Percentiles rank a stretch among this genome's conserved stretches.
Conservation (phyloP, 2,329 filamentous ascomycete species). For the Penicillium griseofulvum region DNA sequence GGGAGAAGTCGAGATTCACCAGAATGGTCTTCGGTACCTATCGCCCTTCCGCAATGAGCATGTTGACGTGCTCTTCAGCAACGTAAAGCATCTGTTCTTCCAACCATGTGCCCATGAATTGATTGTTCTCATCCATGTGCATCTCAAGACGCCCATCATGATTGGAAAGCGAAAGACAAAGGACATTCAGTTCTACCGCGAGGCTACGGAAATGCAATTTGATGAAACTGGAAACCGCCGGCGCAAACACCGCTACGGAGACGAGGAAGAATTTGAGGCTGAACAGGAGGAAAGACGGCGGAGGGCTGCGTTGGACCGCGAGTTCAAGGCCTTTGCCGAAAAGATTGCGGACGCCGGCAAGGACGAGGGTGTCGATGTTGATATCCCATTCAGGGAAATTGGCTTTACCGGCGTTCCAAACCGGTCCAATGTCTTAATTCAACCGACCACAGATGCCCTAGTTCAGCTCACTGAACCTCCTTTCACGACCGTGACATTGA, state of each 20-base stretch:
- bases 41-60: constrained; percentile 76
- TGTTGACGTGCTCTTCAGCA: constrained; percentile 94
- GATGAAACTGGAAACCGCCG: constrained; percentile 98
- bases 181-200: constrained; percentile 96
- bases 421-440: constrained; percentile 90
- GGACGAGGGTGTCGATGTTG: constrained; percentile 85
- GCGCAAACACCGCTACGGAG: constrained; percentile 94
- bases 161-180: constrained; percentile 99
- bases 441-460: constrained; percentile 93
- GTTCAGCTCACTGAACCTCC: constrained; percentile 96
- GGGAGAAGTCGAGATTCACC: constrained; percentile 94
- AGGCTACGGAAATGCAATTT: constrained; percentile 97
- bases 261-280: constrained; percentile 97
- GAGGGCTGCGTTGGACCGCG: constrained; percentile 85
- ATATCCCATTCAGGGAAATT: constrained; percentile 94
- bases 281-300: constrained; percentile 95
- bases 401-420: constrained; percentile 96
- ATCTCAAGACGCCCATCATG: constrained; percentile 96
- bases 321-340: constrained; percentile 94
- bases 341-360: constrained; percentile 96
- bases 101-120: constrained; percentile 94
- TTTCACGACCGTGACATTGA: constrained; percentile 91
- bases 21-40: constrained; percentile 96
- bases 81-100: constrained; percentile 98
- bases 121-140: constrained; percentile 96